Conservation (phyloP, 2,329 filamentous ascomycete genomes). For the Bipolaris victoriae region DNA sequence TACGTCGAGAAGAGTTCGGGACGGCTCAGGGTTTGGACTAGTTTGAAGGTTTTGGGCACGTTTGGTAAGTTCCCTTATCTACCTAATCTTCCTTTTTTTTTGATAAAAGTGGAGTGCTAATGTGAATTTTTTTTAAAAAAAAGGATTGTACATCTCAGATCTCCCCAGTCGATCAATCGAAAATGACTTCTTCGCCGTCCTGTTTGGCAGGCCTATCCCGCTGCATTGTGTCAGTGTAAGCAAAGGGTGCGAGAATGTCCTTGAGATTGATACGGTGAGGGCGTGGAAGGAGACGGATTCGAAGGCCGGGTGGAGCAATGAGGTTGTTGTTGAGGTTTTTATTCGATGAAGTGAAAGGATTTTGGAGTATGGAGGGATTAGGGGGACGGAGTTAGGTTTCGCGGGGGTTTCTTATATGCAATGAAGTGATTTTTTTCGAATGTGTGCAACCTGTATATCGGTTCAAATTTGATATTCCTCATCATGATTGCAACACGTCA, state of each 20-base stretch:
- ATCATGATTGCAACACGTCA: not conserved
- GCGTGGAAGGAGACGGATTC: constrained; percentile 81
- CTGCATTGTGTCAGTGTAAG: constrained; percentile 67
- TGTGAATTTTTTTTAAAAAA: not conserved
- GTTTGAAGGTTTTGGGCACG: constrained; percentile 79
- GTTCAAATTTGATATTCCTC: no score
- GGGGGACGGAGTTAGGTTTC: not conserved
- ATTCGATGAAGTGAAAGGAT: constrained; percentile 25
- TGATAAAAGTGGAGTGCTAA: not conserved
- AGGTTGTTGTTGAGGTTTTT: constrained; percentile 43
- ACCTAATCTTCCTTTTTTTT: not conserved
- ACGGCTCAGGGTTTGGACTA: constrained; percentile 68
- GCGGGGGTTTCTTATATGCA: not conserved
- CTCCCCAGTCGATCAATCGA: constrained; percentile 66
- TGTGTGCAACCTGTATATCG: no score
- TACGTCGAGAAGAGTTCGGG: constrained; percentile 63
- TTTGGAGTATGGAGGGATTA: not conserved
- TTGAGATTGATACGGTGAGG: constrained; percentile 76
- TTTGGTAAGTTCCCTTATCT: constrained; percentile 58
- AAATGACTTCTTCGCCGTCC: constrained; percentile 73
- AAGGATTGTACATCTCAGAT: constrained; percentile 77
- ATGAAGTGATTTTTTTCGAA: no score
- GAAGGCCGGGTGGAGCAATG: constrained; percentile 75
- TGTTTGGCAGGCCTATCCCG: constrained; percentile 75
- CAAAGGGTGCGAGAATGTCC: constrained; percentile 60